Conservation (phyloP, 306 rosid species). For the Canavalia ensiformis region DNA sequence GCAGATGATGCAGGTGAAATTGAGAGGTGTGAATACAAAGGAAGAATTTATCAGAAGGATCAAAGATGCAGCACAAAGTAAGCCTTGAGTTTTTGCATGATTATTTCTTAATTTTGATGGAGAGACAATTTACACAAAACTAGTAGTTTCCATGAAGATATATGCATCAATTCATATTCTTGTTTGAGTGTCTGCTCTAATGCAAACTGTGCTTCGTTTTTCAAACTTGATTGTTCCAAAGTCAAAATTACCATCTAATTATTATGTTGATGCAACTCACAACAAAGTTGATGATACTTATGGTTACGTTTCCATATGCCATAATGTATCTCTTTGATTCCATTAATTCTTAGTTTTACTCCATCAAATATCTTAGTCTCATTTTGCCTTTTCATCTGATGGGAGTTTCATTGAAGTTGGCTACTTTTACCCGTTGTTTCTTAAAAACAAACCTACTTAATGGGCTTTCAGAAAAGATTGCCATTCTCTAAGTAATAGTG, state of each 20-base stretch:
- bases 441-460: neutral
- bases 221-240: conserved; percentile 14
- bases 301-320: neutral
- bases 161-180: conserved; percentile 11
- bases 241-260: conserved; percentile 7
- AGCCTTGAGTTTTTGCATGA: conserved; percentile 37
- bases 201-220: conserved; percentile 12
- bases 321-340: neutral
- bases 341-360: conserved; percentile 16
- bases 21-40: conserved; percentile 66
- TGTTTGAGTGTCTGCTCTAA: conserved; percentile 8
- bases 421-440: conserved; percentile 20
- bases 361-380: conserved; percentile 21
- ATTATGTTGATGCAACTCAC: conserved; percentile 18
- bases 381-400: conserved; percentile 27
- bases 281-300: conserved; percentile 3
- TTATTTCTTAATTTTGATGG: conserved; percentile 29
- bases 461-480: conserved; percentile 1
- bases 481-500: conserved; percentile 1
- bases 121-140: conserved; percentile 1
- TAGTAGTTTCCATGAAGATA: conserved; percentile 34
- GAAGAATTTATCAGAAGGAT: conserved; percentile 69
- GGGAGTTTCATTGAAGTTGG: conserved; percentile 6
- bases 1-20: conserved; percentile 75
- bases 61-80: conserved; percentile 73